A percentile compares a stretch with the other conserved stretches of the same genome.
These are phyloP conservation scores for Moricandia arvensis DNA, from an alignment of 345 rosid genomes.

Conservation along the genomic window DNA sequence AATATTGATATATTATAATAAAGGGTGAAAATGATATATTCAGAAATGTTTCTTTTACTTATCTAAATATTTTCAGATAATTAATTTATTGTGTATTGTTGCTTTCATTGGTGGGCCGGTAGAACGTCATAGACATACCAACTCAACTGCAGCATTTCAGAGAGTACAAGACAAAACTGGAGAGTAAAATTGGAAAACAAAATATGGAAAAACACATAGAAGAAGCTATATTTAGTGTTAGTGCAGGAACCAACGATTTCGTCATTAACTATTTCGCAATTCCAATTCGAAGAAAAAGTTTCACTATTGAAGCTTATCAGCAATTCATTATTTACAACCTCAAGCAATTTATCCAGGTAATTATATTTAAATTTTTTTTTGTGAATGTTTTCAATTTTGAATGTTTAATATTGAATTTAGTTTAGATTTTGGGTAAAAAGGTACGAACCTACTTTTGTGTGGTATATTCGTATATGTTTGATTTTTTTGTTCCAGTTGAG, in stretches of 20 bases:
- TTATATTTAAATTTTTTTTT: background rate
- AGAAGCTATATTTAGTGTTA: slow-evolving; percentile 31
- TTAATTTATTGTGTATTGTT: slow-evolving; percentile 1
- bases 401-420: too few relatives aligned
- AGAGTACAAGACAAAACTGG: slow-evolving; percentile 39
- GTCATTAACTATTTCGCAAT: slow-evolving; percentile 32
- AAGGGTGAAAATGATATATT: background rate
- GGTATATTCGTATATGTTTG: background rate
- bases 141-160: slow-evolving; percentile 34
- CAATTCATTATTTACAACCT: slow-evolving; percentile 49
- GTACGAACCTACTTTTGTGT: background rate
- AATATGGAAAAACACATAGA: slow-evolving; percentile 37
- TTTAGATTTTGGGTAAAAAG: background rate
- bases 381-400: too few relatives aligned
- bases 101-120: background rate
- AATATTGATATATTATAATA: background rate
- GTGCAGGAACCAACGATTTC: slow-evolving; percentile 43
- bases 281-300: slow-evolving; percentile 55
- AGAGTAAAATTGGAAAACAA: slow-evolving; percentile 26
- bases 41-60: background rate
- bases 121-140: slow-evolving; percentile 37
- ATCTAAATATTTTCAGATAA: background rate
- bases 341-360: slow-evolving; percentile 52
- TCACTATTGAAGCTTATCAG: slow-evolving; percentile 51
- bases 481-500: background rate